Conservation (phyloP, 192 early-diverging fungal species). For the Entomortierella chlamydospora region DNA sequence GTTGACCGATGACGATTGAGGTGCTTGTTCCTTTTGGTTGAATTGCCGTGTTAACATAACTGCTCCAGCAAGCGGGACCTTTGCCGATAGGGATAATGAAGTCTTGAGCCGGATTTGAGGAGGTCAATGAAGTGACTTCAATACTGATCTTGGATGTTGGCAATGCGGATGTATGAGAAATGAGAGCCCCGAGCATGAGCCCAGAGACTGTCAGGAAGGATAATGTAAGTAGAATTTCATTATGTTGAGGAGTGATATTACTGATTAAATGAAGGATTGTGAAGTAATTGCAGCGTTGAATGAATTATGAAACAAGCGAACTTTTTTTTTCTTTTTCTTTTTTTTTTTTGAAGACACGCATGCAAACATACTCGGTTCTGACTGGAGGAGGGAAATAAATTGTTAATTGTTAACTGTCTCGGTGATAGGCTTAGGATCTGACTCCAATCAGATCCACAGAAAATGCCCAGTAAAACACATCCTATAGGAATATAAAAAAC, state of each 20-base stretch:
- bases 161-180: background rate
- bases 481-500: no score
- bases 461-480: no score
- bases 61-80: slow-evolving; percentile 7
- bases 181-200: background rate
- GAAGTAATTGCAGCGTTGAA: background rate
- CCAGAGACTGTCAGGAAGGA: background rate
- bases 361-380: no score
- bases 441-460: no score
- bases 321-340: no score
- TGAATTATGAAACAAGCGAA: background rate
- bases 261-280: background rate
- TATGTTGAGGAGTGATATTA: background rate
- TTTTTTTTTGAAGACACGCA: no score
- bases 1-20: slow-evolving; percentile 8
- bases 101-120: slow-evolving; percentile 1
- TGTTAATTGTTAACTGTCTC: no score
- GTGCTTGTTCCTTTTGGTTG: background rate
- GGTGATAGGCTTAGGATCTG: no score
- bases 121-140: background rate
- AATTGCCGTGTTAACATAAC: background rate
- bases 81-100: slow-evolving; percentile 21
- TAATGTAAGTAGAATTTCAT: background rate
- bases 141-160: background rate
- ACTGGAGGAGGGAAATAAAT: no score